Conservation (phyloP, 108 stramenopile species). For the Skeletonema tropicum region DNA sequence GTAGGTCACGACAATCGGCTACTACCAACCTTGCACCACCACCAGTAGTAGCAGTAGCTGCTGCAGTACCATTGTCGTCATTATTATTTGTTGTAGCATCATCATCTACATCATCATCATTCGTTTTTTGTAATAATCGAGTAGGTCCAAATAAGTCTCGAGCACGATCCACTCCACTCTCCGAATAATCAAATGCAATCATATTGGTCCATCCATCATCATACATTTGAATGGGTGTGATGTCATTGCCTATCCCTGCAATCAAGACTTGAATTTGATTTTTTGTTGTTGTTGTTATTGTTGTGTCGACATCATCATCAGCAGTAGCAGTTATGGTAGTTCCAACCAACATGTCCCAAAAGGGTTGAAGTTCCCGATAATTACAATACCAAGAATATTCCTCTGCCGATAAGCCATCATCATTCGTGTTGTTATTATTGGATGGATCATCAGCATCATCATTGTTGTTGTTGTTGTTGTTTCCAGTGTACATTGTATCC, state of each 20-base stretch:
- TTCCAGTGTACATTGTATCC: slow-evolving; percentile 37
- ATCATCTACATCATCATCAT: background rate
- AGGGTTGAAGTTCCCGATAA: slow-evolving; percentile 59
- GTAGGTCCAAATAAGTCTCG: slow-evolving; percentile 8
- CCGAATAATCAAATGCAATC: slow-evolving; percentile 34
- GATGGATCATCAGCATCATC: slow-evolving; percentile 3
- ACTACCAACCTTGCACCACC: background rate
- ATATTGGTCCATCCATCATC: slow-evolving; percentile 26
- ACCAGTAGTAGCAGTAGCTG: no score
- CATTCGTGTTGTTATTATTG: no score
- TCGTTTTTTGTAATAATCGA: background rate
- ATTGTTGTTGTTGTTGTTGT: background rate
- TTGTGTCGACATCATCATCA: background rate
- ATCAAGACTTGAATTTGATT: slow-evolving; percentile 6
- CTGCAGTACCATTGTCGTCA: no score
- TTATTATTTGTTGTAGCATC: background rate
- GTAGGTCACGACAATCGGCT: slow-evolving; percentile 1
- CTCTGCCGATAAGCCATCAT: background rate
- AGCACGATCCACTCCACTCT: slow-evolving; percentile 19
- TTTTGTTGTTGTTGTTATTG: background rate
- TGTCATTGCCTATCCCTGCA: slow-evolving; percentile 35
- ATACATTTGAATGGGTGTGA: slow-evolving; percentile 15
- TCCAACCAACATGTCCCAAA: slow-evolving; percentile 40
- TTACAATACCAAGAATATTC: slow-evolving; percentile 59
- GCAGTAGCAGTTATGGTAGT: no score